These are phyloP conservation scores for Amanita brunnescens DNA, from an alignment of 768 basidiomycete genomes.

Conservation along the genomic window DNA sequence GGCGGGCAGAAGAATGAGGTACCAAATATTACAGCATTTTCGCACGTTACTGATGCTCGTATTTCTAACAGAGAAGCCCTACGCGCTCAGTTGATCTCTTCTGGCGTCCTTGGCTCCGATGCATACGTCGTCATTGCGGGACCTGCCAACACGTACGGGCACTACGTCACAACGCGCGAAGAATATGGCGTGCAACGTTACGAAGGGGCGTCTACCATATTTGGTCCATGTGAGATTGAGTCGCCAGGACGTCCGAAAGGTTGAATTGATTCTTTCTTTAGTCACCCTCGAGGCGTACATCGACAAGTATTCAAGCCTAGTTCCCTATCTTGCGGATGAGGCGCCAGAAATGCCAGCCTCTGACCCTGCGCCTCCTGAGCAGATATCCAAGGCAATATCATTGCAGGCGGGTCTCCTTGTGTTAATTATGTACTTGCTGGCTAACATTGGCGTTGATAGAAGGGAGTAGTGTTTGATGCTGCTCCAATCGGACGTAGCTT, in stretches of 20 bases:
- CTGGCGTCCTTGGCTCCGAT: conserved; percentile 52
- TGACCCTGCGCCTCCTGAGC: conserved; percentile 56
- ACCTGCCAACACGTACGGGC: conserved; percentile 75
- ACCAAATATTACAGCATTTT: conserved; percentile 14
- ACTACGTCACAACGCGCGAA: conserved; percentile 66
- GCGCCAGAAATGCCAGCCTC: conserved; percentile 42
- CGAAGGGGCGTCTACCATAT: conserved; percentile 76
- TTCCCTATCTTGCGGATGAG: conserved; percentile 49
- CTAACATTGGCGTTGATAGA: conserved; percentile 25
- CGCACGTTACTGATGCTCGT: background rate
- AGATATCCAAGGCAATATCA: conserved; percentile 58
- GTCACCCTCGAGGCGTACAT: conserved; percentile 78
- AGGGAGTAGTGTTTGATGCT: conserved; percentile 52
- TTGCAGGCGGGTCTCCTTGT: conserved; percentile 37
- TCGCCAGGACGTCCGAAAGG: conserved; percentile 2
- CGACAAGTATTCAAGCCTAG: conserved; percentile 60
- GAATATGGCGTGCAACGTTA: conserved; percentile 72
- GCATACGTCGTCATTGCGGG: conserved; percentile 74
- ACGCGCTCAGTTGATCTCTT: conserved; percentile 53
- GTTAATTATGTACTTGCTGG: background rate
- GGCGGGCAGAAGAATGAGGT: conserved; percentile 72
- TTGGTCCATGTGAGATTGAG: conserved; percentile 51
- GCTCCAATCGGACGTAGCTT: conserved; percentile 49
- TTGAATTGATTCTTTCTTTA: conserved; percentile 17
- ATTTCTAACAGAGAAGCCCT: conserved; percentile 47